These are phyloP conservation scores for Alternaria conjuncta DNA, from an alignment of 2,329 filamentous ascomycete genomes.

Conservation along the genomic window DNA sequence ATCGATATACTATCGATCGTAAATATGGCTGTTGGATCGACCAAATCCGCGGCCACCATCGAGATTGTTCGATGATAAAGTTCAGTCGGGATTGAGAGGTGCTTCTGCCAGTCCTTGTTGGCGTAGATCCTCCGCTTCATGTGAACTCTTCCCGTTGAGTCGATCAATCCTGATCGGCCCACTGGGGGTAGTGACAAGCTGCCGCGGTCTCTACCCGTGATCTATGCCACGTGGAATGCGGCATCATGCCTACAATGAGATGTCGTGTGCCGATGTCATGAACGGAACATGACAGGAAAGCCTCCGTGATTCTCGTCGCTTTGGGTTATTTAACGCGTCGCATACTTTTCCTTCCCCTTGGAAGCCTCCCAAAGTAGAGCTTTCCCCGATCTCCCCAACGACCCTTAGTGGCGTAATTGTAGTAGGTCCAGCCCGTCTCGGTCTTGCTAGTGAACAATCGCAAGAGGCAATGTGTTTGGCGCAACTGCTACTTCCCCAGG, in stretches of 20 bases:
- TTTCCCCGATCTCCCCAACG: not conserved
- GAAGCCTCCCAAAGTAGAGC: not conserved
- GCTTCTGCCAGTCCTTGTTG: too few species aligned
- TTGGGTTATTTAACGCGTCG: rapidly evolving
- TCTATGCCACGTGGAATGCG: constrained; percentile 38
- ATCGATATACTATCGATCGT: not conserved
- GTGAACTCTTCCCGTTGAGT: not conserved
- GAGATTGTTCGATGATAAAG: not conserved
- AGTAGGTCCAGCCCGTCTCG: not conserved
- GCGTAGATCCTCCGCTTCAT: not conserved
- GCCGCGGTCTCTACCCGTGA: constrained; percentile 30
- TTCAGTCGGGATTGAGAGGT: not conserved
- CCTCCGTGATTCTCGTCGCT: constrained; percentile 10
- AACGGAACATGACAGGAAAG: constrained; percentile 17
- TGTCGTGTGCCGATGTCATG: constrained; percentile 23
- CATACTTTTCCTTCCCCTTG: not conserved
- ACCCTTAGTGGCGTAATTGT: not conserved
- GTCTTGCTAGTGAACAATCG: not conserved
- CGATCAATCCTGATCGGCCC: not conserved
- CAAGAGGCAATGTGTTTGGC: not conserved
- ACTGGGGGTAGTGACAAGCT: constrained; percentile 11
- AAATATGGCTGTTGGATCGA: not conserved
- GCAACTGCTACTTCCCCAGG: not conserved
- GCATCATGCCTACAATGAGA: constrained; percentile 15
- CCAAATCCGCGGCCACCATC: rapidly evolving